These are phyloP conservation scores for Hordeum marinum DNA, from an alignment of 176 grass and related monocot species.

Conservation along the genomic window DNA sequence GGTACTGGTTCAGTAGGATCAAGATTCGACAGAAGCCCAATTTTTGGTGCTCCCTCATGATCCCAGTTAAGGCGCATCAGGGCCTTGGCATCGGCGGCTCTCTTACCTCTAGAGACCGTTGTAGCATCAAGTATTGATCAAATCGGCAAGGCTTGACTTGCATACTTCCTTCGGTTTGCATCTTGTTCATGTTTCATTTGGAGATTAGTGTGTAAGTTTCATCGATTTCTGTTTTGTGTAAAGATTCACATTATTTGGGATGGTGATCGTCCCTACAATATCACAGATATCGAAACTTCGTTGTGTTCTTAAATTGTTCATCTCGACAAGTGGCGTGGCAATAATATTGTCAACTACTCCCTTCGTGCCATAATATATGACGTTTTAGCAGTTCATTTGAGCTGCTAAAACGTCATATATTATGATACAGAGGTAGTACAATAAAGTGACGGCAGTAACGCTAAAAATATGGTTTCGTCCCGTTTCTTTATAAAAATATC, in stretches of 20 bases:
- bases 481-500: too few species aligned
- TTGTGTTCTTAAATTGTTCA: background rate
- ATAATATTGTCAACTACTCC: background rate
- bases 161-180: background rate
- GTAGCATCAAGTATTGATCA: slow-evolving; percentile 36
- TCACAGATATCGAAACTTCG: background rate
- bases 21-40: slow-evolving; percentile 10
- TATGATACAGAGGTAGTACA: too few species aligned
- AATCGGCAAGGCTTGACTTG: background rate
- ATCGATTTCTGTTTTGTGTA: background rate
- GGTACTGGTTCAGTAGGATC: slow-evolving; percentile 3
- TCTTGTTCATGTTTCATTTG: background rate
- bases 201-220: background rate
- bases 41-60: background rate
- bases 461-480: too few species aligned
- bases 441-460: too few species aligned
- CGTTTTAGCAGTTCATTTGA: too few species aligned
- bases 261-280: background rate
- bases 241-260: background rate
- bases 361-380: too few species aligned
- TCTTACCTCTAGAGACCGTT: background rate
- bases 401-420: too few species aligned
- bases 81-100: background rate
- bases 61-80: background rate
- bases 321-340: background rate